These are phyloP conservation scores for Calvatia gigantea DNA, from an alignment of 768 basidiomycete species.

Conservation along the genomic window DNA sequence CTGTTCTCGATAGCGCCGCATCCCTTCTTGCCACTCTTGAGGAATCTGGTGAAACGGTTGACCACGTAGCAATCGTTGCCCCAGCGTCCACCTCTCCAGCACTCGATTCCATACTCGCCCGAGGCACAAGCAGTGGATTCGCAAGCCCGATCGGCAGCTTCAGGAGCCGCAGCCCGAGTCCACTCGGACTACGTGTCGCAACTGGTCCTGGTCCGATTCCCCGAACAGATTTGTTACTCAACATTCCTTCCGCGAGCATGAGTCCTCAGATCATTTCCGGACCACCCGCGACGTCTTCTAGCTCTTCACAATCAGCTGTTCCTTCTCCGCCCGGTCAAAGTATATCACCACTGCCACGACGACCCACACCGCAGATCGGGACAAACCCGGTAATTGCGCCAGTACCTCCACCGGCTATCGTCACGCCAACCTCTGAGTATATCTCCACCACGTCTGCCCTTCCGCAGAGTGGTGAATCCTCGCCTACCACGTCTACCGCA, in stretches of 20 bases:
- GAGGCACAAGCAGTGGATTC: conserved; percentile 45
- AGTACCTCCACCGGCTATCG: conserved; percentile 15
- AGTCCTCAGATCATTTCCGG: conserved; percentile 9
- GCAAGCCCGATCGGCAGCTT: conserved; percentile 69
- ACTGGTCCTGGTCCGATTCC: conserved; percentile 18
- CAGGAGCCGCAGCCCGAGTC: conserved; percentile 65
- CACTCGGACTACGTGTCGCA: conserved; percentile 29
- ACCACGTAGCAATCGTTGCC: conserved; percentile 61
- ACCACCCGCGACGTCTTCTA: conserved; percentile 4
- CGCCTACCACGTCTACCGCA: conserved; percentile 17
- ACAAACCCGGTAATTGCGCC: not conserved
- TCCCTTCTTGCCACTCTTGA: conserved; percentile 53
- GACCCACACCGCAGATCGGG: not conserved
- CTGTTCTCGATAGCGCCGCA: conserved; percentile 82
- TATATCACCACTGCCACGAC: not conserved
- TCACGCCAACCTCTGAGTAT: conserved; percentile 48
- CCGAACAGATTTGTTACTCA: conserved; percentile 45
- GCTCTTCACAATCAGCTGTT: conserved; percentile 5
- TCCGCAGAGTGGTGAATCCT: conserved; percentile 2
- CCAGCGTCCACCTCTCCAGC: conserved; percentile 30
- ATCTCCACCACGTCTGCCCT: conserved; percentile 29
- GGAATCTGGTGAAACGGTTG: conserved; percentile 40
- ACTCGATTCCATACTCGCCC: conserved; percentile 15
- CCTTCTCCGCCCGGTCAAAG: conserved; percentile 3
- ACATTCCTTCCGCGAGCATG: conserved; percentile 31